These are phyloP conservation scores for Trametes pubescens DNA, from an alignment of 1,284 basidiomycete species.

Conservation along the genomic window DNA sequence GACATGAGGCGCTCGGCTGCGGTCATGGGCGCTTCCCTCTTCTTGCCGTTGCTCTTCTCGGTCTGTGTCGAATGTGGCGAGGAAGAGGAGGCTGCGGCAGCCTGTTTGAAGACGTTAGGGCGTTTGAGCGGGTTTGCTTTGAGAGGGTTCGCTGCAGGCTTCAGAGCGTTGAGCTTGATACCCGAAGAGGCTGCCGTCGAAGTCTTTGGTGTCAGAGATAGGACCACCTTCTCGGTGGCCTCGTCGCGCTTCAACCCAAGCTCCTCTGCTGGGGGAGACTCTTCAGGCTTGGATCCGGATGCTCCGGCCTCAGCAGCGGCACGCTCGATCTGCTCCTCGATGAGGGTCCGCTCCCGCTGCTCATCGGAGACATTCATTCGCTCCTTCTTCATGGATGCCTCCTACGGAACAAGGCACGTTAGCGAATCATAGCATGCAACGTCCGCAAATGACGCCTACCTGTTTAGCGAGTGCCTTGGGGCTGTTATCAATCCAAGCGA, in stretches of 20 bases:
- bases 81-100: conserved; percentile 37
- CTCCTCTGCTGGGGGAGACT: conserved; percentile 51
- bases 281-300: conserved; percentile 37
- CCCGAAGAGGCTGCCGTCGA: conserved; percentile 49
- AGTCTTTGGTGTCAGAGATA: conserved; percentile 71
- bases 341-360: conserved; percentile 88
- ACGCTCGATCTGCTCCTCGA: conserved; percentile 94
- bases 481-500: conserved; percentile 96
- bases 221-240: conserved; percentile 73
- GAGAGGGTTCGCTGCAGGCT: conserved; percentile 56
- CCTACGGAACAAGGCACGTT: conserved; percentile 52
- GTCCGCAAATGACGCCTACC: conserved; percentile 48
- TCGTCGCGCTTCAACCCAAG: conserved; percentile 80
- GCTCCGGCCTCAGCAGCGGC: conserved; percentile 57
- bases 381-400: conserved; percentile 92
- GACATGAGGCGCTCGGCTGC: conserved; percentile 87
- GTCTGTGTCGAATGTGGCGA: conserved; percentile 28
- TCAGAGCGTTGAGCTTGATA: conserved; percentile 70
- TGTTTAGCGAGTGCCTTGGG: conserved; percentile 93
- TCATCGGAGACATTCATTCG: conserved; percentile 93
- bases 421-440: background rate
- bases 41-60: conserved; percentile 47
- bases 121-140: conserved; percentile 66
- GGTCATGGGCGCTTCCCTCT: conserved; percentile 69
- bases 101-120: conserved; percentile 79